Percentiles rank a stretch among this genome's conserved stretches.
Conservation (phyloP, 2,329 filamentous ascomycete genomes). For the Lecanicillium sp. region DNA sequence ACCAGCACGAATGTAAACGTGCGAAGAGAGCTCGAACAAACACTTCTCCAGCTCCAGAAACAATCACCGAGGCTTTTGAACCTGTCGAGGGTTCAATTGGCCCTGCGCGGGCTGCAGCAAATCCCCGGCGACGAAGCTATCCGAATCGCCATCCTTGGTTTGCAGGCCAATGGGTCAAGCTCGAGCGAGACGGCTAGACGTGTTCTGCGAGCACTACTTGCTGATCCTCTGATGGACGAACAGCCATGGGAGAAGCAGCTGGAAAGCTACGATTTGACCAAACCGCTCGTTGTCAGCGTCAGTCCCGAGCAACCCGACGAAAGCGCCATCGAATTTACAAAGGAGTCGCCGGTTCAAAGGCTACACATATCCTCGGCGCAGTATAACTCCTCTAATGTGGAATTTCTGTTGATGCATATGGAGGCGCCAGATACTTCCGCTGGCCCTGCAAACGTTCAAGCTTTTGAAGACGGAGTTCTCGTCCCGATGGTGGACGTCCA, state of each 20-base stretch:
- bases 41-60: slow-evolving; percentile 52
- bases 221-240: slow-evolving; percentile 57
- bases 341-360: slow-evolving; percentile 39
- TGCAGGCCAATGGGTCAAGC: slow-evolving; percentile 26
- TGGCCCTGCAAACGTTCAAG: slow-evolving; percentile 28
- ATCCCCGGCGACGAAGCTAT: slow-evolving; percentile 47
- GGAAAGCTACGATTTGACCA: slow-evolving; percentile 37
- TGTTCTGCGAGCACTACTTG: slow-evolving; percentile 60
- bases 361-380: slow-evolving; percentile 54
- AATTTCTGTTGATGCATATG: slow-evolving; percentile 51
- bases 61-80: slow-evolving; percentile 55
- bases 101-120: slow-evolving; percentile 55
- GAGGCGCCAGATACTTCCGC: slow-evolving; percentile 26
- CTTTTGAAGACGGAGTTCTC: slow-evolving; percentile 58
- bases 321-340: slow-evolving; percentile 20
- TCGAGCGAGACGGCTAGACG: slow-evolving; percentile 46
- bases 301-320: slow-evolving; percentile 20
- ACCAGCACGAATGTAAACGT: slow-evolving; percentile 17
- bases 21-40: slow-evolving; percentile 47
- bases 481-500: slow-evolving; percentile 67
- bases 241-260: slow-evolving; percentile 61
- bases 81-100: slow-evolving; percentile 63
- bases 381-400: slow-evolving; percentile 53
- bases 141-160: slow-evolving; percentile 48
- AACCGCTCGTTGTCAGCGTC: slow-evolving; percentile 57